phyloP scores from a whole-genome alignment of 345 rosid genomes.

The Rhodamnia argentea region DNA sequence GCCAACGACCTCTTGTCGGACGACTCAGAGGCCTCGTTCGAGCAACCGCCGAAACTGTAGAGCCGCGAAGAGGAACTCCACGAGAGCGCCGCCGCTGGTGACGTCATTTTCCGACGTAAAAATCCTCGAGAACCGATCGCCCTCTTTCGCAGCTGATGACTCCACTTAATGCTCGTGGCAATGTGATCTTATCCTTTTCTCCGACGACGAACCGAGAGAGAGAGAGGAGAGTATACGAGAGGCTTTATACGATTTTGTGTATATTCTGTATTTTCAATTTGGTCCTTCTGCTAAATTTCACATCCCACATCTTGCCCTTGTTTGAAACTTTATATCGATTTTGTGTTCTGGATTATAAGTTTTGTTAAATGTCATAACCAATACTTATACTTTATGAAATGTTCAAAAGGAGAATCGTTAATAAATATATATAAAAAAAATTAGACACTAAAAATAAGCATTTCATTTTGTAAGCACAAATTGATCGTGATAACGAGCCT shows the following conservation, averaged over 20 bases:
- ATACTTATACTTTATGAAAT: not conserved
- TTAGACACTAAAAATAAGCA: too few species aligned
- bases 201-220: not conserved
- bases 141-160: not conserved
- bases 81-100: conserved; percentile 46
- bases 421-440: too few species aligned
- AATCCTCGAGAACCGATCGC: not conserved
- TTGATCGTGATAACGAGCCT: not conserved
- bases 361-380: too few species aligned
- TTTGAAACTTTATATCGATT: not conserved
- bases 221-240: not conserved
- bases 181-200: not conserved
- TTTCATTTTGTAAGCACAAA: not conserved
- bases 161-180: not conserved
- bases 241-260: not conserved
- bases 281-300: not conserved
- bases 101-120: conserved; percentile 24
- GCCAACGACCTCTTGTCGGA: conserved; percentile 22
- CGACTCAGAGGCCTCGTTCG: conserved; percentile 28
- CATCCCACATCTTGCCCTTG: not conserved
- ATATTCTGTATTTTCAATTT: not conserved
- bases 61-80: conserved; percentile 47
- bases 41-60: conserved; percentile 26
- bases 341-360: not conserved
- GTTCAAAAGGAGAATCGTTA: too few species aligned